A percentile compares a stretch with the other conserved stretches of the same genome.
These are phyloP conservation scores for Tetrapyrgos nigripes DNA, from an alignment of 1,284 basidiomycete species.

Conservation along the genomic window DNA sequence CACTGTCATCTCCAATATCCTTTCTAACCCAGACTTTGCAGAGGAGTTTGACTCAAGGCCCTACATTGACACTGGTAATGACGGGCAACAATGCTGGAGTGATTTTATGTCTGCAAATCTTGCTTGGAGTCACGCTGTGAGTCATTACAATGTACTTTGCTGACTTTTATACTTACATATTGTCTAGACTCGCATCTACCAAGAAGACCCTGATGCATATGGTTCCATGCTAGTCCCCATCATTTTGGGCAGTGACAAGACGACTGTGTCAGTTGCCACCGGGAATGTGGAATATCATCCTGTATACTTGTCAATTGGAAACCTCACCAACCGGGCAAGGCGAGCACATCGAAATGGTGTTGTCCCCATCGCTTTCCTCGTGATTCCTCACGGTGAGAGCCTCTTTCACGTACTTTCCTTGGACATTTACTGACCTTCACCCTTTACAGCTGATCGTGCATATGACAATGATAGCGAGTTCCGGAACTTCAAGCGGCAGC, in stretches of 20 bases:
- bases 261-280: slow-evolving; percentile 40
- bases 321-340: slow-evolving; percentile 27
- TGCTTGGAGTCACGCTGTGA: slow-evolving; percentile 31
- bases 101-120: slow-evolving; percentile 37
- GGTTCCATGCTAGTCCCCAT: slow-evolving; percentile 37
- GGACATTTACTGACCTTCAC: too few species aligned
- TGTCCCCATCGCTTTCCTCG: slow-evolving; percentile 27
- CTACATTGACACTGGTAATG: slow-evolving; percentile 17
- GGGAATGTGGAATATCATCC: slow-evolving; percentile 41
- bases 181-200: not conserved
- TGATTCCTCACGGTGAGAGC: slow-evolving; percentile 36
- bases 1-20: slow-evolving; percentile 20
- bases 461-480: slow-evolving; percentile 24
- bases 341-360: slow-evolving; percentile 29
- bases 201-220: slow-evolving; percentile 24
- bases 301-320: slow-evolving; percentile 33
- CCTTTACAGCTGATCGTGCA: slow-evolving; percentile 21
- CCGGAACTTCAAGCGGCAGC: slow-evolving; percentile 20
- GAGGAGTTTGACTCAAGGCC: slow-evolving; percentile 23
- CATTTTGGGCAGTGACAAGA: slow-evolving; percentile 43
- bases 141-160: too few species aligned
- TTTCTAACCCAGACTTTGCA: slow-evolving; percentile 22
- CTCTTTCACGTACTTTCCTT: too few species aligned
- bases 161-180: too few species aligned
- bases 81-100: slow-evolving; percentile 9